Evolutionary conservation across 2,329 filamentous ascomycete species (phyloP).

Genomic region (Cordyceps fumosorosea): DNA sequence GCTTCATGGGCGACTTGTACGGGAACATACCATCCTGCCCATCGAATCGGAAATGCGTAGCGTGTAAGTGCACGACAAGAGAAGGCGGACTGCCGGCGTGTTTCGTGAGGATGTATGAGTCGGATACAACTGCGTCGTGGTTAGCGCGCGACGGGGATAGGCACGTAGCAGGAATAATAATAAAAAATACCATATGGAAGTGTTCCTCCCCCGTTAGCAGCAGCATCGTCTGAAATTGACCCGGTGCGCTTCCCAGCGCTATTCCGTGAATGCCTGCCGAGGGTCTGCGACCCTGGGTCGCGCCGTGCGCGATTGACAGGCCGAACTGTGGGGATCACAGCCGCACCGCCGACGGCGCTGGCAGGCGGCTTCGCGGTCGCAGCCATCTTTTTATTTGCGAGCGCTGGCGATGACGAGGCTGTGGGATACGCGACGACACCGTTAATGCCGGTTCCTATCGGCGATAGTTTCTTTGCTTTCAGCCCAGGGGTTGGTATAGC

Average conservation of each 20-base stretch:
- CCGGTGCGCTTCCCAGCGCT: slow-evolving; percentile 44
- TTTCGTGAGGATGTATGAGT: slow-evolving; percentile 75
- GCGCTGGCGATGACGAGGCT: slow-evolving; percentile 53
- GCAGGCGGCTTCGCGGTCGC: slow-evolving; percentile 35
- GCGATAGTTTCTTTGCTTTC: slow-evolving; percentile 64
- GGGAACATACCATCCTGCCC: slow-evolving; percentile 87
- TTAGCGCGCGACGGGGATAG: slow-evolving; percentile 17
- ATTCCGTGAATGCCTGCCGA: slow-evolving; percentile 43
- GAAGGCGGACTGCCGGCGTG: slow-evolving; percentile 71
- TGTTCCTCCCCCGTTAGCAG: slow-evolving; percentile 34
- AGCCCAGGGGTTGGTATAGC: slow-evolving; percentile 35
- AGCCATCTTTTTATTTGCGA: slow-evolving; percentile 49
- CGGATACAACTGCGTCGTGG: slow-evolving; percentile 55
- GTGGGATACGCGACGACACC: slow-evolving; percentile 46
- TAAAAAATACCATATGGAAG: slow-evolving; percentile 44
- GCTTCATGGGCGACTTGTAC: slow-evolving; percentile 87
- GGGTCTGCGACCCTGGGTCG: slow-evolving; percentile 42
- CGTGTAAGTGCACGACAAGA: slow-evolving; percentile 77
- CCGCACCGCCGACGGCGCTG: slow-evolving; percentile 29
- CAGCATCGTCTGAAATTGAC: slow-evolving; percentile 39
- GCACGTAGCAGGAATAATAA: background rate
- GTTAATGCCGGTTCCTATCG: slow-evolving; percentile 61
- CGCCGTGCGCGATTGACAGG: slow-evolving; percentile 53
- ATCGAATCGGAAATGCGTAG: slow-evolving; percentile 85
- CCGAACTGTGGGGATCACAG: slow-evolving; percentile 37